Evolutionary conservation across 2,329 filamentous ascomycete genomes (phyloP).

Genomic region (Dactylellina drechsleri): DNA sequence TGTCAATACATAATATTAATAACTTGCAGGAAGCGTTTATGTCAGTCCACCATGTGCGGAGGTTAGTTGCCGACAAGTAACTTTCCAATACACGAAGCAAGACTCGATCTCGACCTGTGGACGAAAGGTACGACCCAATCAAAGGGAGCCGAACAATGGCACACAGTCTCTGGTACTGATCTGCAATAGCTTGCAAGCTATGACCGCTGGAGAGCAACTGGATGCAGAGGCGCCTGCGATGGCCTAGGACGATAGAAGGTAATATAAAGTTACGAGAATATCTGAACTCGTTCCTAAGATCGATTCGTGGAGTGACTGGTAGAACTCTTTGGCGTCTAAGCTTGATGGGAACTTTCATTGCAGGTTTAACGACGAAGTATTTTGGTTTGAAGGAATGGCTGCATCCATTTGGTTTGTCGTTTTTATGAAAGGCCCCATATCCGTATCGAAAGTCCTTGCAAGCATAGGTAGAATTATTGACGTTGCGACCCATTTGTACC

Average conservation of each 20-base stretch:
- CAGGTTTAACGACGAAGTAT: background rate
- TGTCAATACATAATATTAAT: slow-evolving; percentile 44
- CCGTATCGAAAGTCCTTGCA: too few relatives aligned
- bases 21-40: slow-evolving; percentile 20
- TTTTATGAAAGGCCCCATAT: too few relatives aligned
- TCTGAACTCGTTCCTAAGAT: background rate
- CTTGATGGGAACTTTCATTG: background rate
- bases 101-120: slow-evolving; percentile 20
- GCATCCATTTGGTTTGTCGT: too few relatives aligned
- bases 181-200: slow-evolving; percentile 17
- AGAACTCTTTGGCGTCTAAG: background rate
- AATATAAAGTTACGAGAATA: background rate
- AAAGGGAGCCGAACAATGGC: slow-evolving; percentile 1
- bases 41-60: slow-evolving; percentile 8
- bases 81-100: slow-evolving; percentile 33
- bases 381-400: background rate
- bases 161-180: slow-evolving; percentile 4
- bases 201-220: slow-evolving; percentile 24
- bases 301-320: background rate
- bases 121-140: slow-evolving; percentile 26
- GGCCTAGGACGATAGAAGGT: background rate
- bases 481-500: too few relatives aligned
- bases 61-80: slow-evolving; percentile 1
- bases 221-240: slow-evolving; percentile 19
- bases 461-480: too few relatives aligned